Evolutionary conservation across 352 stramenopile species (phyloP), one percentile per base, ranked within the genome.

Genomic region (Pythium guiyangense): DNA sequence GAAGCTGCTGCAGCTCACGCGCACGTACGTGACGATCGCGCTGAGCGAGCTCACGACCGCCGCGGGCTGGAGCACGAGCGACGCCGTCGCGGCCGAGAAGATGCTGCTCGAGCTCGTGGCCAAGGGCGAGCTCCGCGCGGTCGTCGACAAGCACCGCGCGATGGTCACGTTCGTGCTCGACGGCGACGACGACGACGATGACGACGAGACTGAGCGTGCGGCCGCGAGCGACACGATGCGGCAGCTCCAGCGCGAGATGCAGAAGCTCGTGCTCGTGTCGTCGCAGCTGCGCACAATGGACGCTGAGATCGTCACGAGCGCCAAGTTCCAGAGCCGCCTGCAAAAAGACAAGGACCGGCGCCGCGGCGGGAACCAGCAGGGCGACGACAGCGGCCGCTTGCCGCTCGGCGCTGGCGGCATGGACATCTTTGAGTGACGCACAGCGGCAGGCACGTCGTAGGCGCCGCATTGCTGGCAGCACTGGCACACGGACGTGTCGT

Each of bases 91-190:
- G 3, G 73, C 70, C 17, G 80, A 90, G 64, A 86, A 86, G 62
- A 74, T 79, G 72, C 64, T 93, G 58, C 49, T 91, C 25, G 45
- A 68, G 47, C 63, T 90, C 17, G 73, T 92, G 26, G 72, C 69
- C 17, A 67, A 60, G 6, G 77, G 73, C 6, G 67, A 83, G 26
- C 74, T 93, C 71, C 61, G 70, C 43, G 84, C 79, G 40, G 70
- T 88, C 20, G 76, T 93, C 40, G 84, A 91, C 60, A 76, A 89
- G 72, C 69, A 91, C 45, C 84, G 87, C 55, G 72, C 70, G 8
- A 88, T 91, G 69, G 76, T 92, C 56, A 87, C 67, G 54, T 93
- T 93, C 57, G 70, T 91, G 49, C 69, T 89, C 4, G 73, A 89
- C 51, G 65, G 83, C 39, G 70, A 84, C 51, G 67, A 84, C 42